Base-by-base conservation (phyloP, 164 flowering plant species). In the Akebia trifoliata region DNA sequence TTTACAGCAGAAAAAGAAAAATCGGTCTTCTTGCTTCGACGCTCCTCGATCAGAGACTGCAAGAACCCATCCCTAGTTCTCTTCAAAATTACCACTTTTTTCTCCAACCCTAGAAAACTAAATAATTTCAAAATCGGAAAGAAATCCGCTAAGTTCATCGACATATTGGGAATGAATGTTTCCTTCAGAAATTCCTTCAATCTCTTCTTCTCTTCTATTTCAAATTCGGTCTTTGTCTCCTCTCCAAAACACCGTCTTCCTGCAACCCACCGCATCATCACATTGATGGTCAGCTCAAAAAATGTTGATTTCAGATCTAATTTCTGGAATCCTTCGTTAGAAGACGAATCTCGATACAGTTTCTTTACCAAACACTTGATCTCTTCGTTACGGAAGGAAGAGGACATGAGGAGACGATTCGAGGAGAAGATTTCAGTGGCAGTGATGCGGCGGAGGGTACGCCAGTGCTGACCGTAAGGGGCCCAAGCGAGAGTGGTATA, bases 381-480 rank as follows among this genome's bases (percentile, higher is more conserved):
- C 55, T 74, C 81, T n/a, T 74, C 66, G 17, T 49, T 53, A 22
- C 81, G 51, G 25, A 64, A 29, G 18, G 40, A 30, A 6, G 44
- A 50, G 21, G 65, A 68, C n/a, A 15, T 2, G 28, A 59, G 65
- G 8, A 77, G 64, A 25, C 76, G 62, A 34, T 31, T 31, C 1
- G 70, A 9, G 2, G 81, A 74, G 52, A 77, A 65, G 14, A 74
- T 50, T 6, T 74, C 78, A 6, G 51, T 44, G 6, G 69, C 4
- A 4, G 38, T 2, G n/a, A 71, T 20, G 22, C 74, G 76, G 30
- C 69, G 71, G 39, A 74, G 78, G 57, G 49, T 61, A 36, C 77
- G 73, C 81, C 78, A 74, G 59, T 76, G 69, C 22, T 65, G 69
- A 5, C 75, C 75, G 36, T 68, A 63, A 0, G 65, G 64, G 9